Percentiles rank a stretch among this genome's conserved stretches.
These are phyloP conservation scores for Aspergillus flavus DNA, from an alignment of 2,329 filamentous ascomycete genomes.

Conservation along the genomic window DNA sequence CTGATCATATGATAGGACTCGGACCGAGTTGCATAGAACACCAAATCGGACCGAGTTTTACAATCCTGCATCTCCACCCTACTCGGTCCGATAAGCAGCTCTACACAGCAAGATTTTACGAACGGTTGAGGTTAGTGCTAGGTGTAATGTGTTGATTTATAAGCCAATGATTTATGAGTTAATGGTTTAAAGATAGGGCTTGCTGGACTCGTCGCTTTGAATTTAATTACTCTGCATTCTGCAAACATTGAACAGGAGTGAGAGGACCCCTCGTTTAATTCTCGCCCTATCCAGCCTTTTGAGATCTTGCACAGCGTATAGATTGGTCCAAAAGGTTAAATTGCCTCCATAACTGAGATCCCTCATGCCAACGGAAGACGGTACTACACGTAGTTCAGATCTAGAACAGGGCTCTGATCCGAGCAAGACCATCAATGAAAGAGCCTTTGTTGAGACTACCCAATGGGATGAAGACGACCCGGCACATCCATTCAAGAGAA, in stretches of 20 bases:
- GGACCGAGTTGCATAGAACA: no score
- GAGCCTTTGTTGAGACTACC: not conserved
- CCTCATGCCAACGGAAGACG: not conserved
- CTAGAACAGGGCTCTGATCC: not conserved
- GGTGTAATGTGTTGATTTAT: not conserved
- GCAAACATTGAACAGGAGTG: not conserved
- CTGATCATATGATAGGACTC: no score
- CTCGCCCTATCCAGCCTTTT: not conserved
- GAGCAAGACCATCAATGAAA: not conserved
- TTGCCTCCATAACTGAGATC: not conserved
- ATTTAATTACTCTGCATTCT: not conserved
- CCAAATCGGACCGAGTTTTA: not conserved
- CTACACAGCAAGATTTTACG: not conserved
- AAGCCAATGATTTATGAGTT: not conserved
- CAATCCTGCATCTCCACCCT: not conserved
- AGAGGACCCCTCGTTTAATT: not conserved
- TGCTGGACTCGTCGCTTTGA: not conserved
- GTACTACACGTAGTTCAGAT: not conserved
- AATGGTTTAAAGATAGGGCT: not conserved
- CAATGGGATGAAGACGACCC: conserved; percentile 75
- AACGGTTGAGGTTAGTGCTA: not conserved
- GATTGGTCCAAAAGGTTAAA: not conserved
- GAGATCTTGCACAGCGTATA: not conserved
- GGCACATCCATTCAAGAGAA: conserved; percentile 71
- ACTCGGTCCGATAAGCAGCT: not conserved